phyloP scores from a whole-genome alignment of 805 yeast species.

The Wickerhamomyces sydowiorum region DNA sequence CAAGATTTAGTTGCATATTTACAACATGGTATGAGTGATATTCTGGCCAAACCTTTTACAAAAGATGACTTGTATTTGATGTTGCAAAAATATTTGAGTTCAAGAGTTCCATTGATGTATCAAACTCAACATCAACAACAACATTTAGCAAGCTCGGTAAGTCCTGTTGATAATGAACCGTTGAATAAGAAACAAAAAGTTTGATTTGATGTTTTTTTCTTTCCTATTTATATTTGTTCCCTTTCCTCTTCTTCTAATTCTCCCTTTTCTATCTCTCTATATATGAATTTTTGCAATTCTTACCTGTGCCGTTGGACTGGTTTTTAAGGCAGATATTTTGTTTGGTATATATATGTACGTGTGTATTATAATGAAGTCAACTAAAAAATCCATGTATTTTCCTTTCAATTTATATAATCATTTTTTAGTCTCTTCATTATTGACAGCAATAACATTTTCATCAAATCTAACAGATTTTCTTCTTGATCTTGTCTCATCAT shows the following conservation, averaged over 20 bases:
- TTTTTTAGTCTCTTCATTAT: slow-evolving; percentile 26
- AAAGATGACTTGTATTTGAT: slow-evolving; percentile 78
- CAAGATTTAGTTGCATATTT: slow-evolving; percentile 75
- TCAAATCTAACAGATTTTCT: slow-evolving; percentile 65
- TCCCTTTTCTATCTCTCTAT: too few species aligned
- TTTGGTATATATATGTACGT: too few species aligned
- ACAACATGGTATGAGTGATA: slow-evolving; percentile 88
- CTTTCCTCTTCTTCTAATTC: background rate
- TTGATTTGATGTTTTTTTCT: slow-evolving; percentile 4
- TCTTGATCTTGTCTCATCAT: slow-evolving; percentile 33
- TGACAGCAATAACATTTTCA: slow-evolving; percentile 51
- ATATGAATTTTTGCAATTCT: too few species aligned
- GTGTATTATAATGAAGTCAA: too few species aligned
- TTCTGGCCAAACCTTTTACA: slow-evolving; percentile 90
- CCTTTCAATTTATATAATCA: too few species aligned
- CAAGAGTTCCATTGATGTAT: slow-evolving; percentile 32
- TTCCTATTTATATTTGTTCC: background rate
- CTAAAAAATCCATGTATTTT: too few species aligned
- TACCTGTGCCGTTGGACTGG: too few species aligned
- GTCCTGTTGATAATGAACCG: slow-evolving; percentile 12
- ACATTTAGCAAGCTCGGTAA: background rate
- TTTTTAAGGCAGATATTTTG: too few species aligned
- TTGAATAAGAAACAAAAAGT: slow-evolving; percentile 22
- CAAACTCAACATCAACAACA: slow-evolving; percentile 7
- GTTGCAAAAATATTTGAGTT: slow-evolving; percentile 64